phyloP scores from a whole-genome alignment of 2,329 filamentous ascomycete genomes.

The Aspergillus novoparasiticus region DNA sequence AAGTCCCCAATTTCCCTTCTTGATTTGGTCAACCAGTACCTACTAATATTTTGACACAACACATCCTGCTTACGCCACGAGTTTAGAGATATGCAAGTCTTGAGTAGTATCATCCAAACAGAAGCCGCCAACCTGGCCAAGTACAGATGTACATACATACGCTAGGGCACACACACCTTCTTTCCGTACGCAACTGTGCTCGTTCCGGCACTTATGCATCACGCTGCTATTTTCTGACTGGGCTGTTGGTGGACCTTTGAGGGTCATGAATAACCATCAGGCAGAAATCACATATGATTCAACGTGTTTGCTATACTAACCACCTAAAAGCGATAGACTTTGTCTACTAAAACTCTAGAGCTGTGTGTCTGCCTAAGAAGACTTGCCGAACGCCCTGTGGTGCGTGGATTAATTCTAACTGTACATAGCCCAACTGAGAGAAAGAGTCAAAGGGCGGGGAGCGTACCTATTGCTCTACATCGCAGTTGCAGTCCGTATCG shows the following conservation, averaged over 20 bases:
- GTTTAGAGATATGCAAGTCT: neutral
- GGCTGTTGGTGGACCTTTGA: neutral
- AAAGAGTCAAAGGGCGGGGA: neutral
- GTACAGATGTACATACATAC: neutral
- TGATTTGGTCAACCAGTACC: neutral
- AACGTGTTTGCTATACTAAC: neutral
- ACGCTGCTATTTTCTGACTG: neutral
- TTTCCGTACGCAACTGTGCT: neutral
- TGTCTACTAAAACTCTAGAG: neutral
- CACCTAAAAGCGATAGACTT: neutral
- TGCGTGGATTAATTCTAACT: neutral
- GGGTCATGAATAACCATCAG: neutral
- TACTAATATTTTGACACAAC: neutral
- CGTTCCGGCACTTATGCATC: neutral
- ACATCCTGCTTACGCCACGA: neutral
- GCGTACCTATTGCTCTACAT: neutral
- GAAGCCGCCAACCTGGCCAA: neutral
- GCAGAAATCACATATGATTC: neutral
- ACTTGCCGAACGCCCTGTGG: neutral
- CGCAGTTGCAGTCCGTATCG: neutral
- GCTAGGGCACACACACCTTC: neutral
- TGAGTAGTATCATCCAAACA: neutral
- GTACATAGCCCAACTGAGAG: neutral
- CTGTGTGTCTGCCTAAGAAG: constrained; percentile 1
- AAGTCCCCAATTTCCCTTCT: neutral